These are phyloP conservation scores for Cordyceps cateniannulata DNA, from an alignment of 2,329 filamentous ascomycete species.

Conservation along the genomic window DNA sequence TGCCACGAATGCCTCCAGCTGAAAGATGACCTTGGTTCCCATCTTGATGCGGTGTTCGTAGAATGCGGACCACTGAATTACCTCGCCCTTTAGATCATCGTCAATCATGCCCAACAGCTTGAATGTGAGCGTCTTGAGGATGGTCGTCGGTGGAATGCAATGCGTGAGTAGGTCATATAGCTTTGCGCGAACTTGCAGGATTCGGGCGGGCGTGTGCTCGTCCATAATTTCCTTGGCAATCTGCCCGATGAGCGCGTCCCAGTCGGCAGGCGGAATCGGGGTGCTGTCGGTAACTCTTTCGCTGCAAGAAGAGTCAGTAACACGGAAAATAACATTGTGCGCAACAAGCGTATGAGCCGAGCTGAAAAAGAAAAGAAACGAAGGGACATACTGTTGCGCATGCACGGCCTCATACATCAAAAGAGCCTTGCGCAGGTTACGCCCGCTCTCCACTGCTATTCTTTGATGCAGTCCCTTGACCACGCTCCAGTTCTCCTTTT, in stretches of 20 bases:
- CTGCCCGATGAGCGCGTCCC: constrained; percentile 85
- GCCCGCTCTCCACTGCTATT: constrained; percentile 83
- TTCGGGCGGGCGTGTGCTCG: constrained; percentile 83
- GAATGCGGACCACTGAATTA: constrained; percentile 93
- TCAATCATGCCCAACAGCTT: constrained; percentile 84
- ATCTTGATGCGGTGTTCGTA: constrained; percentile 93
- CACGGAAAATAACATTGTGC: neutral
- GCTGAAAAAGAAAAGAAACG: neutral
- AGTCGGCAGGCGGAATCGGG: constrained; percentile 88
- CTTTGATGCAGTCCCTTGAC: constrained; percentile 70
- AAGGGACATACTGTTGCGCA: constrained; percentile 83
- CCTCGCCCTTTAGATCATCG: constrained; percentile 81
- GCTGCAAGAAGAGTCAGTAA: constrained; percentile 42
- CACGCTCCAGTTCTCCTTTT: constrained; percentile 78
- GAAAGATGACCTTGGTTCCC: constrained; percentile 94
- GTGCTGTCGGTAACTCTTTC: constrained; percentile 86
- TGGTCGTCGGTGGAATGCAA: constrained; percentile 91
- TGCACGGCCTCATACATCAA: constrained; percentile 97
- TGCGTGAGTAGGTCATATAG: constrained; percentile 97
- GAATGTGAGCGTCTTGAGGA: constrained; percentile 91
- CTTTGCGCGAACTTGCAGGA: constrained; percentile 82
- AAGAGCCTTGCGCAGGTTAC: constrained; percentile 82
- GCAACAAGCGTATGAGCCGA: neutral
- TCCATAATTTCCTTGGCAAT: constrained; percentile 91
- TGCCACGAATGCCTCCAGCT: constrained; percentile 94